These are phyloP conservation scores for Ceratorhiza oryzae-sativae DNA, from an alignment of 1,284 basidiomycete genomes.

Conservation along the genomic window DNA sequence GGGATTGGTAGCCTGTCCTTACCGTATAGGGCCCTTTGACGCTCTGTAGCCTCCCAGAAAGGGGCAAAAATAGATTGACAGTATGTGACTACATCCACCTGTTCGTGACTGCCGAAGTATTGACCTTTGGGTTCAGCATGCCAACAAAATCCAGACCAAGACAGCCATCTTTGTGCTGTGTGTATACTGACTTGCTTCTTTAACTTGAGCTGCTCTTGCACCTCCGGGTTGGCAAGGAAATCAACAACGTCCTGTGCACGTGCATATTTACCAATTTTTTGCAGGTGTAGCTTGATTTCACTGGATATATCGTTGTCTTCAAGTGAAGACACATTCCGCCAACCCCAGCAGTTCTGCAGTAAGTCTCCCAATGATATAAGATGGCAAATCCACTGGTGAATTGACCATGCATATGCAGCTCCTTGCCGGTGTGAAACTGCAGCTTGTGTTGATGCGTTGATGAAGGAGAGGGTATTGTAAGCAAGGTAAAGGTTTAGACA, in stretches of 20 bases:
- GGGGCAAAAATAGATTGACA: too few species aligned
- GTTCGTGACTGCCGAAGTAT: slow-evolving; percentile 42
- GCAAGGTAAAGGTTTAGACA: too few species aligned
- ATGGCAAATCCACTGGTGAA: neutral
- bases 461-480: too few species aligned
- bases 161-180: too few species aligned
- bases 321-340: slow-evolving; percentile 28
- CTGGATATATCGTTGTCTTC: slow-evolving; percentile 36
- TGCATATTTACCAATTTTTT: slow-evolving; percentile 33
- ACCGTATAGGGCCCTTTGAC: neutral
- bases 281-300: slow-evolving; percentile 33
- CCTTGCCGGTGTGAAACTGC: neutral
- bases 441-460: neutral
- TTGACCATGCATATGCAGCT: neutral
- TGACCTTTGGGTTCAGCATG: slow-evolving; percentile 39
- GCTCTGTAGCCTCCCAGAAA: neutral
- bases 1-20: neutral
- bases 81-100: slow-evolving; percentile 41
- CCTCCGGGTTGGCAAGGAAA: slow-evolving; percentile 19
- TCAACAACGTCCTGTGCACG: slow-evolving; percentile 37
- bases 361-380: neutral
- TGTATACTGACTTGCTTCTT: too few species aligned
- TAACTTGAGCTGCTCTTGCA: too few species aligned
- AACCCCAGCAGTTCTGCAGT: neutral
- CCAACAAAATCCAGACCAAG: too few species aligned